Percentiles rank a stretch among this genome's conserved stretches.
Conservation (phyloP, 495 filamentous ascomycete genomes). For the Neurospora cerealis region DNA sequence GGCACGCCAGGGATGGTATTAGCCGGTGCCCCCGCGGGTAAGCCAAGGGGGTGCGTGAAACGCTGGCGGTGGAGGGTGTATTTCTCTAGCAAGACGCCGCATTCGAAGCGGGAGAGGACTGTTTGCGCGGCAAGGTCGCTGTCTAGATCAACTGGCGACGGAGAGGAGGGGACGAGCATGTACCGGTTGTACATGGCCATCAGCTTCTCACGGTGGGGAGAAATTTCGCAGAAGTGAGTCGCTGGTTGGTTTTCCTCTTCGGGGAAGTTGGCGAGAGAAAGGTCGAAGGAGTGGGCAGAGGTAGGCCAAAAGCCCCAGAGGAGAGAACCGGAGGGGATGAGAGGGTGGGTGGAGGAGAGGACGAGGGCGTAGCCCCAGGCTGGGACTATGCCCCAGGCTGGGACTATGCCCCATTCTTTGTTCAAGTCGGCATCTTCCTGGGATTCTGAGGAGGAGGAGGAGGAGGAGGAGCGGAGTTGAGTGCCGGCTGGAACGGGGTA, state of each 20-base stretch:
- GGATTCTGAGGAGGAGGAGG: not conserved
- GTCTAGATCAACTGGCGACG: not conserved
- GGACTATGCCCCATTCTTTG: constrained; percentile 31
- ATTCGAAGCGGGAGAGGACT: not conserved
- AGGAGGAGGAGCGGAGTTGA: not conserved
- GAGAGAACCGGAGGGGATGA: not conserved
- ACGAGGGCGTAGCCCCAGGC: constrained; percentile 37
- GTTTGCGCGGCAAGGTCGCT: not conserved
- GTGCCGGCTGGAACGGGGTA: constrained; percentile 20
- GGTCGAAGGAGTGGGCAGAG: not conserved
- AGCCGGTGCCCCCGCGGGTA: not conserved
- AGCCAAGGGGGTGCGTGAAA: not conserved
- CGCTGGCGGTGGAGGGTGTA: not conserved
- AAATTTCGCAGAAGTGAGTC: not conserved
- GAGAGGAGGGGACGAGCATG: not conserved
- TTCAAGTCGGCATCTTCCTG: constrained; percentile 11
- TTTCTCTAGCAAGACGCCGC: not conserved
- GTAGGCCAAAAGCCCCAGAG: constrained; percentile 5
- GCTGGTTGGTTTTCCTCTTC: not conserved
- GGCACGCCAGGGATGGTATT: not conserved
- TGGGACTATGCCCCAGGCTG: constrained; percentile 37
- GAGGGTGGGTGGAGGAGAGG: constrained; percentile 18
- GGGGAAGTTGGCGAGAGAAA: not conserved
- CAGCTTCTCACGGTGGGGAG: not conserved
- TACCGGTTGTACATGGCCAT: constrained; percentile 6